A percentile compares a stretch with the other conserved stretches of the same genome.
phyloP scores from a whole-genome alignment of 768 basidiomycete species.

The Butyriboletus loyo region DNA sequence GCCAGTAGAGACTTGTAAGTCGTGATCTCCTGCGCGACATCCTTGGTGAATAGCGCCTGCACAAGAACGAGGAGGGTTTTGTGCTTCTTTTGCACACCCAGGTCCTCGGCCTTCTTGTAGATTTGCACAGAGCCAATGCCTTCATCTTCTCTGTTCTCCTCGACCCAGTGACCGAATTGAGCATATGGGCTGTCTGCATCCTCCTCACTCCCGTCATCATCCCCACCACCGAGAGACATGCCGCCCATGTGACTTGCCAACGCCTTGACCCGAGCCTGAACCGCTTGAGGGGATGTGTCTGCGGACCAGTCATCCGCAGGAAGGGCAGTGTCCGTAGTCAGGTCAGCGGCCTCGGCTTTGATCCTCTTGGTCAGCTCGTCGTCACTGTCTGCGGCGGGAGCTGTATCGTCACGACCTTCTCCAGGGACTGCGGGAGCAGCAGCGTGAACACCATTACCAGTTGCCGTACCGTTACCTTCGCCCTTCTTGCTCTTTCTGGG shows the following conservation, averaged over 20 bases:
- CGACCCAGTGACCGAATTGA: constrained; percentile 80
- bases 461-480: constrained; percentile 49
- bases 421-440: constrained; percentile 37
- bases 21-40: constrained; percentile 62
- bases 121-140: constrained; percentile 52
- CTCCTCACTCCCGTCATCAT: constrained; percentile 89
- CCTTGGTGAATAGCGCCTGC: constrained; percentile 77
- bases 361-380: constrained; percentile 89
- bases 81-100: constrained; percentile 94
- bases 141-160: constrained; percentile 55
- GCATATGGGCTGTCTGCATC: constrained; percentile 84
- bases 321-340: constrained; percentile 60
- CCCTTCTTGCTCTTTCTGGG: constrained; percentile 69
- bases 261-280: constrained; percentile 75
- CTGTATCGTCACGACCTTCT: constrained; percentile 41
- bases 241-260: constrained; percentile 59
- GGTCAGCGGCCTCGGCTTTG: constrained; percentile 81
- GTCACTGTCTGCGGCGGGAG: constrained; percentile 66
- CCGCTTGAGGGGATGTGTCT: constrained; percentile 88
- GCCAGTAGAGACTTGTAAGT: constrained; percentile 66
- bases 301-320: constrained; percentile 83
- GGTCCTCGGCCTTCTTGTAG: constrained; percentile 85
- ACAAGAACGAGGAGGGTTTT: constrained; percentile 81
- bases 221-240: constrained; percentile 49
- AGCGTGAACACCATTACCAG: constrained; percentile 44